Conservation (phyloP, 75 land plant genomes). For the Cunninghamia lanceolata region DNA sequence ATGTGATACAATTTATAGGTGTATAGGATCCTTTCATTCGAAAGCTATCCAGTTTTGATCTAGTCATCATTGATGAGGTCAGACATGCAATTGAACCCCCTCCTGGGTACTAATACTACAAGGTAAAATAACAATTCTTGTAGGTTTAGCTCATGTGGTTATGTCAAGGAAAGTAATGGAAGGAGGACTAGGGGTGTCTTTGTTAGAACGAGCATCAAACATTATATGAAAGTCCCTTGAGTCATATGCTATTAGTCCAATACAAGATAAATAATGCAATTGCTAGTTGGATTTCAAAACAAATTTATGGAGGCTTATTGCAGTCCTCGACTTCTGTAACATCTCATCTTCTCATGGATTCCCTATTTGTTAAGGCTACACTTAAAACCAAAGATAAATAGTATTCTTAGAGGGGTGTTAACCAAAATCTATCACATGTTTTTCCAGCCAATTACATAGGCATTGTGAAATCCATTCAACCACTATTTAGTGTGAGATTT, state of each 20-base stretch:
- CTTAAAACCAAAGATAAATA: too few species aligned
- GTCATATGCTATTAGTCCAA: slow-evolving; percentile 58
- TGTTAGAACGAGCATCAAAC: slow-evolving; percentile 67
- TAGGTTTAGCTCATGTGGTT: slow-evolving; percentile 80
- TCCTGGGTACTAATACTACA: slow-evolving; percentile 79
- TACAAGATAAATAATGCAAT: slow-evolving; percentile 85
- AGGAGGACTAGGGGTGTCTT: slow-evolving; percentile 74
- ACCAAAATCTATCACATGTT: too few species aligned
- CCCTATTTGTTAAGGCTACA: slow-evolving; percentile 70
- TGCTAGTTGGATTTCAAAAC: slow-evolving; percentile 83
- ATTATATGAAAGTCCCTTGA: slow-evolving; percentile 58
- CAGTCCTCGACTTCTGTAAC: slow-evolving; percentile 56
- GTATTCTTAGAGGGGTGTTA: too few species aligned
- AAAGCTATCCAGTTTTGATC: slow-evolving; percentile 62
- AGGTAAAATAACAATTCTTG: slow-evolving; percentile 68
- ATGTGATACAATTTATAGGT: too few species aligned
- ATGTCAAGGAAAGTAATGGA: slow-evolving; percentile 70
- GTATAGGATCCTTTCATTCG: slow-evolving; percentile 75
- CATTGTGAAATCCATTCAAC: too few species aligned
- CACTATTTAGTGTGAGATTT: too few species aligned
- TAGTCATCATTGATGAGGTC: slow-evolving; percentile 88
- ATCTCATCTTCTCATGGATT: slow-evolving; percentile 66
- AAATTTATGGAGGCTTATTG: slow-evolving; percentile 86
- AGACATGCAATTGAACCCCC: slow-evolving; percentile 83
- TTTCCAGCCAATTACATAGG: too few species aligned